These are phyloP conservation scores for Syncephalastrum contaminatum DNA, from an alignment of 371 early-diverging fungal species.

Conservation along the genomic window DNA sequence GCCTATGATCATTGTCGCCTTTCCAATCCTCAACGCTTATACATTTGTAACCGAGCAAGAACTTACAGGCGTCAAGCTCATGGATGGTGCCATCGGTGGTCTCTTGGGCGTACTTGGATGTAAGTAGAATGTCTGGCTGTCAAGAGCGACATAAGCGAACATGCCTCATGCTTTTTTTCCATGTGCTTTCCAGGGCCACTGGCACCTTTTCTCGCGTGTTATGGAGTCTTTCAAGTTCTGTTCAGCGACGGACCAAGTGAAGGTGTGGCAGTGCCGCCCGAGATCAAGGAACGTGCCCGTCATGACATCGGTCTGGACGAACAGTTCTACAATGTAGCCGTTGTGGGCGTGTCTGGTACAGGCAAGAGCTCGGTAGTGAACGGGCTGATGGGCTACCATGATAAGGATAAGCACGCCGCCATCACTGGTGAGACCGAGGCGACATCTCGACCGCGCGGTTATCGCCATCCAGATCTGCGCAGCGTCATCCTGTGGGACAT, in stretches of 20 bases:
- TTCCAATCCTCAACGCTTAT: conserved; percentile 45
- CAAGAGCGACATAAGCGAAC: background rate
- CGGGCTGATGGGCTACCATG: conserved; percentile 43
- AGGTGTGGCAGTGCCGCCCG: conserved; percentile 27
- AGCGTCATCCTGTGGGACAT: conserved; percentile 51
- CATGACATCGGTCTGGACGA: conserved; percentile 32
- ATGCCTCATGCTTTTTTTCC: background rate
- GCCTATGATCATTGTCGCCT: conserved; percentile 50
- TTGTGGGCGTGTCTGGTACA: conserved; percentile 42
- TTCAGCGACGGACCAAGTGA: conserved; percentile 38
- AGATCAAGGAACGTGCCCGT: conserved; percentile 28
- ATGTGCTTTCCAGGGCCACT: conserved; percentile 36
- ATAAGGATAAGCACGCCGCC: conserved; percentile 30
- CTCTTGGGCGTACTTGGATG: conserved; percentile 48
- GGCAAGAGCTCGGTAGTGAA: conserved; percentile 53
- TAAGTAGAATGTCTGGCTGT: conserved; percentile 10
- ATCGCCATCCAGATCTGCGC: conserved; percentile 44
- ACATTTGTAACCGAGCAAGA: conserved; percentile 37
- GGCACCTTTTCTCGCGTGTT: conserved; percentile 46
- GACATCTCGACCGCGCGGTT: conserved; percentile 30
- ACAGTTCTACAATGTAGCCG: conserved; percentile 45
- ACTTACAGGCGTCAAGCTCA: conserved; percentile 37
- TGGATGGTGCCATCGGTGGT: conserved; percentile 48
- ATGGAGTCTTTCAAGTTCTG: conserved; percentile 36
- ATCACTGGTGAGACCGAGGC: conserved; percentile 44